Evolutionary conservation across 1,284 basidiomycete genomes (phyloP).

Genomic region (Apiotrichum akiyoshidainum): DNA sequence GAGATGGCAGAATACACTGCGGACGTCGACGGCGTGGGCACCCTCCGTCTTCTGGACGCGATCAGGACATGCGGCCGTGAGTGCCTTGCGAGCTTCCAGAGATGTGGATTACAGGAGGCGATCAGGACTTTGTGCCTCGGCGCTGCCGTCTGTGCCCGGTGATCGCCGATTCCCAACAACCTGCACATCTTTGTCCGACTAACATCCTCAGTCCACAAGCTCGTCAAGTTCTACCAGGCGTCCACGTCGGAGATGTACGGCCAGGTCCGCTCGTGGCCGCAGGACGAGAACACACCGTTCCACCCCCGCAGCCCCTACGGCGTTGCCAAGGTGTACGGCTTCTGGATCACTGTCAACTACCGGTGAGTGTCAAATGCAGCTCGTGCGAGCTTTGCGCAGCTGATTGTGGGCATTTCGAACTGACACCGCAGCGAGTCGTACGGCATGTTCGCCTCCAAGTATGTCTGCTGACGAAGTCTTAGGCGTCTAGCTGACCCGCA

Average conservation of each 20-base stretch:
- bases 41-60: constrained; percentile 84
- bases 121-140: not conserved
- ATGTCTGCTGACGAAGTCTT: not conserved
- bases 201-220: constrained; percentile 26
- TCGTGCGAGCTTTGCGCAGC: too few relatives aligned
- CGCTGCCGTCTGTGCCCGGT: too few relatives aligned
- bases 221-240: constrained; percentile 59
- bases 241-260: constrained; percentile 92
- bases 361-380: too few relatives aligned
- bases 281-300: constrained; percentile 87
- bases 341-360: constrained; percentile 38
- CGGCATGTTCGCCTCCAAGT: constrained; percentile 69
- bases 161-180: too few relatives aligned
- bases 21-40: constrained; percentile 86
- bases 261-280: constrained; percentile 84
- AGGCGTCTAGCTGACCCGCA: constrained; percentile 38
- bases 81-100: constrained; percentile 4
- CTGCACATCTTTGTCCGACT: not conserved
- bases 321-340: constrained; percentile 70
- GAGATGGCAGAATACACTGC: constrained; percentile 97
- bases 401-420: too few relatives aligned
- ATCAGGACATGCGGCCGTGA: constrained; percentile 86
- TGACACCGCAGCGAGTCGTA: constrained; percentile 69
- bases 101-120: not conserved
- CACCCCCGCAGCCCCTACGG: constrained; percentile 90